Percentiles rank a stretch among this genome's conserved stretches.
Evolutionary conservation across 1,284 basidiomycete genomes (phyloP).

Genomic region (Porodaedalea pini): DNA sequence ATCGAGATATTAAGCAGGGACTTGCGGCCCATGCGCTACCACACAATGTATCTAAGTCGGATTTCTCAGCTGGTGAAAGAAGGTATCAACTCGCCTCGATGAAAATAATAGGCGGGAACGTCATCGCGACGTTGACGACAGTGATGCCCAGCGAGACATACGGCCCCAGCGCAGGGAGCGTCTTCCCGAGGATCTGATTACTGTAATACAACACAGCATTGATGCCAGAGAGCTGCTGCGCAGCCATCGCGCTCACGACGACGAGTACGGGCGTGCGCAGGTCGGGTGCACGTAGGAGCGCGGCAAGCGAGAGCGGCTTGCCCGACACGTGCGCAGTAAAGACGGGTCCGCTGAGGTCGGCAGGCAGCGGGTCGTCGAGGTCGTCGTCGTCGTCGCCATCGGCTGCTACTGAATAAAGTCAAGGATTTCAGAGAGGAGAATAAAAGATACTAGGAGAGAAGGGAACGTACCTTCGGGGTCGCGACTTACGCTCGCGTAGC

Average conservation of each 20-base stretch:
- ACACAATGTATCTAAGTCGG: not conserved
- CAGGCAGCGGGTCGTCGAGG: slow-evolving; percentile 43
- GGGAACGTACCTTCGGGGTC: slow-evolving; percentile 9
- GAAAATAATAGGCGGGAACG: slow-evolving; percentile 78
- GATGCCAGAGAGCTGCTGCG: slow-evolving; percentile 76
- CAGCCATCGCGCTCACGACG: slow-evolving; percentile 68
- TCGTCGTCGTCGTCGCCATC: slow-evolving; percentile 28
- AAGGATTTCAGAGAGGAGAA: too few relatives aligned
- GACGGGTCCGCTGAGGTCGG: slow-evolving; percentile 23
- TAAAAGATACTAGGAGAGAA: not conserved
- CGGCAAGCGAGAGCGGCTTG: slow-evolving; percentile 45
- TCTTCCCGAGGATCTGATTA: slow-evolving; percentile 77
- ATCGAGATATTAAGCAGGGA: slow-evolving; percentile 55
- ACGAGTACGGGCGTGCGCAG: slow-evolving; percentile 67
- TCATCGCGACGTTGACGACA: slow-evolving; percentile 78
- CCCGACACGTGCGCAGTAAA: slow-evolving; percentile 15
- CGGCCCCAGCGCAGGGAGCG: slow-evolving; percentile 73
- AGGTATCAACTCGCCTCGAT: slow-evolving; percentile 62
- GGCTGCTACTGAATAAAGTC: too few relatives aligned
- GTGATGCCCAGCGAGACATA: slow-evolving; percentile 79
- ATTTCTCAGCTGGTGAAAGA: not conserved
- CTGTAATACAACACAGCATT: slow-evolving; percentile 87
- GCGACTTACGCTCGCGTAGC: slow-evolving; percentile 15
- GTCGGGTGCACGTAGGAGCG: slow-evolving; percentile 53
- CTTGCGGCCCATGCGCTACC: slow-evolving; percentile 64